These are phyloP conservation scores for Lachancea waltii DNA, from an alignment of 805 yeast genomes.

Conservation along the genomic window DNA sequence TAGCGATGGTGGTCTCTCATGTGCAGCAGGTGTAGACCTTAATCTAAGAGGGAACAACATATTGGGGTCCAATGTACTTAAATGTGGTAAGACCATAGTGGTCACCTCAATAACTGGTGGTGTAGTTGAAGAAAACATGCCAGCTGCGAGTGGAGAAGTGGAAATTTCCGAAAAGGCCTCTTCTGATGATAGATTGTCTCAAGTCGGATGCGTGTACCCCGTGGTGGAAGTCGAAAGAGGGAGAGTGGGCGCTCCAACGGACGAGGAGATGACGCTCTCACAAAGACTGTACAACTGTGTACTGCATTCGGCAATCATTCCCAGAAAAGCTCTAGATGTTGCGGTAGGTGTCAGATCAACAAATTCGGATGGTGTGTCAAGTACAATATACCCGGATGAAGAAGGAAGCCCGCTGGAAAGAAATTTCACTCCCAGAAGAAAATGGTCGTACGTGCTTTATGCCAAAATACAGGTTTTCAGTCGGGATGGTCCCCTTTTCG, in stretches of 20 bases:
- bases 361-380: constrained; percentile 43
- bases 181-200: constrained; percentile 24
- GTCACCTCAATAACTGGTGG: constrained; percentile 69
- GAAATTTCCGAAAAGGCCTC: constrained; percentile 19
- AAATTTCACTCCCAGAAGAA: constrained; percentile 36
- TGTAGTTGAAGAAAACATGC: constrained; percentile 47
- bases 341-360: constrained; percentile 40
- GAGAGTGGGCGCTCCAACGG: constrained; percentile 71
- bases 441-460: constrained; percentile 53
- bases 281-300: constrained; percentile 59
- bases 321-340: constrained; percentile 42
- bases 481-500: constrained; percentile 76
- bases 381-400: constrained; percentile 44
- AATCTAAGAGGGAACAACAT: constrained; percentile 28
- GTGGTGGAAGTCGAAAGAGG: constrained; percentile 74
- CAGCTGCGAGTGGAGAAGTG: constrained; percentile 39
- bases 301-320: constrained; percentile 48
- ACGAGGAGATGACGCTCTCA: constrained; percentile 73
- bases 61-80: constrained; percentile 63
- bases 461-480: constrained; percentile 74
- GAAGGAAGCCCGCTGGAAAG: constrained; percentile 23
- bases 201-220: constrained; percentile 50
- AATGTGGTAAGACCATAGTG: constrained; percentile 65
- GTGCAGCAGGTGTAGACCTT: constrained; percentile 33
- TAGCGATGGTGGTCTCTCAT: constrained; percentile 34